Evolutionary conservation across 768 basidiomycete genomes (phyloP), one percentile per base, ranked within the genome.

Genomic region (Lentinus tigrinus): DNA sequence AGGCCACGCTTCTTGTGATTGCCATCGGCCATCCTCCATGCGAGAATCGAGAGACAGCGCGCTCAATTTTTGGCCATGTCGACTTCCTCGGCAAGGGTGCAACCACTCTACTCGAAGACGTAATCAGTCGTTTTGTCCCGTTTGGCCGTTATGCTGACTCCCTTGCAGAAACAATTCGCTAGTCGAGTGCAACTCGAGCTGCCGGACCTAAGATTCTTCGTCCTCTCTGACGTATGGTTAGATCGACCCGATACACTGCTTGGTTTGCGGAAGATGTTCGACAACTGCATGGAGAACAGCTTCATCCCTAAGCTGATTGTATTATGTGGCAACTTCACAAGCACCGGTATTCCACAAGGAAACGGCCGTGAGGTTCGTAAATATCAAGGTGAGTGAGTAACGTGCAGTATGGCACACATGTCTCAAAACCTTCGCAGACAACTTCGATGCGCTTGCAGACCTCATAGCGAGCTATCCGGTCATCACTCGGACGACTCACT

Each of bases 11-110:
- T 49, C 82, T 89, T 63, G 93, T 98, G 6, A 85, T 94, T 61
- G 97, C 95, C 19, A 91, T 99, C 60, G 97, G 97, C 2, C 96
- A 98, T 73, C 97, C 97, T 1, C 97, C 97, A 11, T 96, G 95
- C 67, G 97, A 99, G 73, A 82, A 88, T 63, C 79, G 97, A 40
- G 87, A 88, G 58, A 85, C 83, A 2, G 87, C 96, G 16, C 81
- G 93, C 92, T 93, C 90, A 39, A 88, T 98, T 63, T 97, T 92
- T 68, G 97, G 95, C 0, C 97, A 98, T 68, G 87, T 98, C 28
- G 97, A 99, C 71, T 97, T 98, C 68, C 81, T 98, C 11, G 97
- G 97, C n/a, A 87, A 90, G 65, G 97, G 97, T 2, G 85, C 92
- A 3, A 90, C 95, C 1, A 93, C 95, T 2, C 73, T 94, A 21